Conservation (phyloP, 2,329 filamentous ascomycete genomes). For the Microsporum canis region DNA sequence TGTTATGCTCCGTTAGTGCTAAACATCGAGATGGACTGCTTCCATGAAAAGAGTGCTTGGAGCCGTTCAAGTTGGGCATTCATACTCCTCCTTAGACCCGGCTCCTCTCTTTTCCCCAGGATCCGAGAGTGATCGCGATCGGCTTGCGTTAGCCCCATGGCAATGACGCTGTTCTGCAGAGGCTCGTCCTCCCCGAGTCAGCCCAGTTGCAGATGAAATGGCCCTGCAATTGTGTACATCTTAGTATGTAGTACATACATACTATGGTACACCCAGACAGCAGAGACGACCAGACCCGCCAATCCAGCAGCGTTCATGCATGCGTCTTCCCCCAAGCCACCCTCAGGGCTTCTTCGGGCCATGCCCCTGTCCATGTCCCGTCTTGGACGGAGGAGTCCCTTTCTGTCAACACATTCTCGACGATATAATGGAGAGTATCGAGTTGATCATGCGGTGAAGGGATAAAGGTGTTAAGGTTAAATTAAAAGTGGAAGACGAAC, state of each 20-base stretch:
- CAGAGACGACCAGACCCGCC: background rate
- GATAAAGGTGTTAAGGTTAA: background rate
- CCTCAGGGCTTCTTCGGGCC: background rate
- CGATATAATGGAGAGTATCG: background rate
- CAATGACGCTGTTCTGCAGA: background rate
- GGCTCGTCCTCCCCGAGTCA: background rate
- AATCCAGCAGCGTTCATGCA: background rate
- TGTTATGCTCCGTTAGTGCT: background rate
- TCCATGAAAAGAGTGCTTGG: background rate
- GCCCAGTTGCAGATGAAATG: background rate
- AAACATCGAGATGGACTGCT: background rate
- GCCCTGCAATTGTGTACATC: background rate
- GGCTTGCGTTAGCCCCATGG: background rate
- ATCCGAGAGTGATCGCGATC: background rate
- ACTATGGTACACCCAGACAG: background rate
- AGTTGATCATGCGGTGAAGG: slow-evolving; percentile 1
- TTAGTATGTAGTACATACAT: no score
- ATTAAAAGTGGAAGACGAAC: slow-evolving; percentile 1
- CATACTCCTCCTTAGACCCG: background rate
- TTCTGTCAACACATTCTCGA: background rate
- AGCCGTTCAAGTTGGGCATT: background rate
- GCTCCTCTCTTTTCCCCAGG: background rate
- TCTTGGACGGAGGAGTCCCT: background rate
- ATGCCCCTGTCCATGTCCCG: background rate
- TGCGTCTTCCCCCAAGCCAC: background rate